phyloP scores from a whole-genome alignment of 805 yeast species.

The Zygosaccharomyces gambellarensis region DNA sequence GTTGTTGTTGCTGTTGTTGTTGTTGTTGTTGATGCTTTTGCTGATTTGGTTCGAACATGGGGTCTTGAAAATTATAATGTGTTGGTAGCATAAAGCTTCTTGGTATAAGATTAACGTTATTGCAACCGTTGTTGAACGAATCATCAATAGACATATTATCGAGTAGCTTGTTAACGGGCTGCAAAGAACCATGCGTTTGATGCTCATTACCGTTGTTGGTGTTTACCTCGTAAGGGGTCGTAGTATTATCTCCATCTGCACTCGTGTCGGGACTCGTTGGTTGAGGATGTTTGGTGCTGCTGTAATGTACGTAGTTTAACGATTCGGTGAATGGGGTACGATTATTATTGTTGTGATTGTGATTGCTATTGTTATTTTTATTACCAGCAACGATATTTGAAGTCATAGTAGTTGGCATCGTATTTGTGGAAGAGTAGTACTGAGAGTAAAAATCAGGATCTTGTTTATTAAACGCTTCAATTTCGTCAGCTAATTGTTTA shows the following conservation, averaged over 20 bases:
- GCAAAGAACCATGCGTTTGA: constrained; percentile 11
- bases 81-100: constrained; percentile 19
- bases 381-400: constrained; percentile 1
- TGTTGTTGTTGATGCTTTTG: constrained; percentile 1
- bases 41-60: constrained; percentile 1
- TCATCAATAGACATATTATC: constrained; percentile 25
- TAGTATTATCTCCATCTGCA: not conserved
- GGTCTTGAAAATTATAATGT: constrained; percentile 3
- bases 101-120: constrained; percentile 16
- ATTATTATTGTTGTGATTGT: too few relatives aligned
- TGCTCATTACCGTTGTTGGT: constrained; percentile 3
- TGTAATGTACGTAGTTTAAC: constrained; percentile 7
- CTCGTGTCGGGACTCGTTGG: constrained; percentile 4
- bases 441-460: constrained; percentile 9
- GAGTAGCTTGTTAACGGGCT: constrained; percentile 16
- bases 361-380: not conserved
- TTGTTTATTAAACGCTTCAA: constrained; percentile 14
- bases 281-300: not conserved
- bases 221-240: not conserved
- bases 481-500: constrained; percentile 12
- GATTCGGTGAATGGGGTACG: constrained; percentile 1
- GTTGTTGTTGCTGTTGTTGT: not conserved
- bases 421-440: constrained; percentile 4
- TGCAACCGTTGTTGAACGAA: constrained; percentile 14
- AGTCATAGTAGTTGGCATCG: constrained; percentile 6